These are phyloP conservation scores for Trametes pubescens DNA, from an alignment of 1,284 basidiomycete genomes.

Conservation along the genomic window DNA sequence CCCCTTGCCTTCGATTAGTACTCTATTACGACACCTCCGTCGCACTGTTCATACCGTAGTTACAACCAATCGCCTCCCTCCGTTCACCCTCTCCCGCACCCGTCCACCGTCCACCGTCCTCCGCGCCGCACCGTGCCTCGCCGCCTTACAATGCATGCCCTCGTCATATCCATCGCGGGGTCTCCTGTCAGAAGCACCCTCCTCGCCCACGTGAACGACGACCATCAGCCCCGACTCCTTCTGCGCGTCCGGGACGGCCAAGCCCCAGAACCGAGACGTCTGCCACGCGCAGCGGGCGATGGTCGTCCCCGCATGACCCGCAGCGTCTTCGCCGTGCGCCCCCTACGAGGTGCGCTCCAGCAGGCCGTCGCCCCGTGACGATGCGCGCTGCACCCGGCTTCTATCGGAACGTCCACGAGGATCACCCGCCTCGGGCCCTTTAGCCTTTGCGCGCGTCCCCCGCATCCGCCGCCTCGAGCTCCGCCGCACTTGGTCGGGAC, in stretches of 20 bases:
- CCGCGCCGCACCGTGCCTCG: slow-evolving; percentile 7
- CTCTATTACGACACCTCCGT: slow-evolving; percentile 27
- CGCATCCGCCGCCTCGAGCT: not conserved
- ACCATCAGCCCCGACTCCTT: slow-evolving; percentile 18
- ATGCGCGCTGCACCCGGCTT: slow-evolving; percentile 20
- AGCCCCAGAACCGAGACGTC: slow-evolving; percentile 24
- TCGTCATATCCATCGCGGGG: slow-evolving; percentile 16
- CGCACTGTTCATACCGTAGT: slow-evolving; percentile 15
- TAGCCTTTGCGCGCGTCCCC: slow-evolving; percentile 10
- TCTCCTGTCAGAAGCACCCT: slow-evolving; percentile 27
- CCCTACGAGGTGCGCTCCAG: slow-evolving; percentile 13
- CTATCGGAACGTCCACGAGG: slow-evolving; percentile 28
- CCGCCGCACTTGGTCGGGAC: slow-evolving; percentile 1
- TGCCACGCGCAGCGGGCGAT: slow-evolving; percentile 14
- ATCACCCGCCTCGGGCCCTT: slow-evolving; percentile 28
- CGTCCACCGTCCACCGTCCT: slow-evolving; percentile 13
- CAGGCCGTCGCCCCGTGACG: slow-evolving; percentile 18
- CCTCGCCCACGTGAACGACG: slow-evolving; percentile 32
- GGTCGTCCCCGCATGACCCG: slow-evolving; percentile 29
- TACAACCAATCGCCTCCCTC: slow-evolving; percentile 14
- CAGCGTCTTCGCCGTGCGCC: slow-evolving; percentile 13
- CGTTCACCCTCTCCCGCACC: not conserved
- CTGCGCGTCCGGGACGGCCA: slow-evolving; percentile 15
- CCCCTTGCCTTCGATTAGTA: slow-evolving; percentile 11
- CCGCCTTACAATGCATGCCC: not conserved